Evolutionary conservation across 768 basidiomycete species (phyloP), one percentile per base, ranked within the genome.

Genomic region (Boletus vinaceobasis): DNA sequence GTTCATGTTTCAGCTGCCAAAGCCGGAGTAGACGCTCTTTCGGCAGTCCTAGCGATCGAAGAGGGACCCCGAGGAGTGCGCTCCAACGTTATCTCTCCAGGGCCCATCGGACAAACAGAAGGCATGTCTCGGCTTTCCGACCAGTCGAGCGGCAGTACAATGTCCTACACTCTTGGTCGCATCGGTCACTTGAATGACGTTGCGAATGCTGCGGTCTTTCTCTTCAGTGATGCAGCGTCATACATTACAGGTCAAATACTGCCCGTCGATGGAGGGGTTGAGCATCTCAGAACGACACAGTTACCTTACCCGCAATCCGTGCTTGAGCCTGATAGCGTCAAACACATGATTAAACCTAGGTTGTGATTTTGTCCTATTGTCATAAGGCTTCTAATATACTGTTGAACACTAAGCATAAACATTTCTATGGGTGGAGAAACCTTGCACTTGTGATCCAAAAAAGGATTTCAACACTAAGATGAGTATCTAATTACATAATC

Each of bases 1-100:
- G 92, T 84, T 8, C 96, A 98, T 64, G 93, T 96, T 13, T 92
- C 91, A 13, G 91, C 94, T 9, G 95, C 95, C 23, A 99, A 98
- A 71, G 94, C 96, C 0, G 96, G 81, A 17, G 84, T 98, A 35
- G 95, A 99, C 66, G 93, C 94, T 0, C 76, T 94, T 6, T 91
- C 90, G 51, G 78, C 80, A 2, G 93, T 91, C 3, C 73, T 98
- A 27, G 93, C 95, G 2, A 82, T 96, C 13, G 95, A 98, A 73
- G 94, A 96, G 73, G 96, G 95, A 1, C 96, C 95, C 5, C 81
- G 84, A 61, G 96, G 96, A n/a, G 85, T 98, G 19, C 85, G 95
- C 43, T 90, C 91, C 17, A 97, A 93, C 62, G 84, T 90, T 44
- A 85, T 93, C 61, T 80, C 90, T 4, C 91, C 92, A 5, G 89